Conservation (phyloP, 1,284 basidiomycete genomes). For the Bondarzewia mesenterica region DNA sequence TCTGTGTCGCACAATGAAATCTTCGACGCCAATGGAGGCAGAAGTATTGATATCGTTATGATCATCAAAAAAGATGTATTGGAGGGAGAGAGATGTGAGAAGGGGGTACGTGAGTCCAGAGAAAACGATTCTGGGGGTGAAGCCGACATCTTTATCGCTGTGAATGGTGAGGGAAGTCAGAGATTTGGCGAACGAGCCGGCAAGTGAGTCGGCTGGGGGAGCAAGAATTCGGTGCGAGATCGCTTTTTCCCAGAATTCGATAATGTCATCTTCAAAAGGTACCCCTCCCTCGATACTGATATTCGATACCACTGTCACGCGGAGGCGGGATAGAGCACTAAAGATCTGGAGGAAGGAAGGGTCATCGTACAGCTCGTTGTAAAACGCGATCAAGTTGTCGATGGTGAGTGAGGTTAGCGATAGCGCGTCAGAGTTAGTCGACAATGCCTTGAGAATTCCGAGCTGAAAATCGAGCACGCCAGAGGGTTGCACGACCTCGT, state of each 20-base stretch:
- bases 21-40: neutral
- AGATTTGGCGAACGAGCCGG: neutral
- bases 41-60: too few relatives aligned
- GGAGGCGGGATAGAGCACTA: neutral
- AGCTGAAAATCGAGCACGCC: too few relatives aligned
- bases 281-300: neutral
- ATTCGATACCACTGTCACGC: neutral
- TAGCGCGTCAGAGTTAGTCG: neutral
- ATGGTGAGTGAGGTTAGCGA: neutral
- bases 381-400: neutral
- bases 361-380: neutral
- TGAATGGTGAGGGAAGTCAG: neutral
- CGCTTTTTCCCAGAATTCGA: neutral
- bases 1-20: neutral
- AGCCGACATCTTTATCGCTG: neutral
- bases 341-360: neutral
- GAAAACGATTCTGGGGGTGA: neutral
- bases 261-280: neutral
- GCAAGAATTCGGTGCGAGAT: neutral
- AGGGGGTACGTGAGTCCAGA: neutral
- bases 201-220: neutral
- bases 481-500: too few relatives aligned
- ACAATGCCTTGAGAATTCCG: neutral
- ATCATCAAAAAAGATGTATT: neutral
- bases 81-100: neutral